Percentiles rank a stretch among this genome's conserved stretches.
phyloP scores from a whole-genome alignment of 495 filamentous ascomycete species.

The Venustampulla echinocandica region DNA sequence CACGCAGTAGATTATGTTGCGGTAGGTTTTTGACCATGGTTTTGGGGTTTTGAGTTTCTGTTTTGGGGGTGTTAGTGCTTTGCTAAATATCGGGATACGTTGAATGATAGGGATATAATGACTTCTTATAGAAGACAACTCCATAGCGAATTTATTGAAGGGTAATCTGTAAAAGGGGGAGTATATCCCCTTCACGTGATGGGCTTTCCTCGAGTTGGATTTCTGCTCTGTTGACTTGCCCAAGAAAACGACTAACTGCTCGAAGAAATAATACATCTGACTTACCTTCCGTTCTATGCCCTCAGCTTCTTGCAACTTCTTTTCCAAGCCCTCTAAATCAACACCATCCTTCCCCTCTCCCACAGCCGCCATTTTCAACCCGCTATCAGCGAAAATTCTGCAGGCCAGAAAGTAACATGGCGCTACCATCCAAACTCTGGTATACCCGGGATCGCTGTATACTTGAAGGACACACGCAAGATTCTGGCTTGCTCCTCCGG shows the following conservation, averaged over 20 bases:
- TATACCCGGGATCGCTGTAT: slow-evolving; percentile 71
- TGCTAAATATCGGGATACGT: too few species aligned
- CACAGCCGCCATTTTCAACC: slow-evolving; percentile 58
- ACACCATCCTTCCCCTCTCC: slow-evolving; percentile 69
- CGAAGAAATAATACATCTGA: slow-evolving; percentile 6
- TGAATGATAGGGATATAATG: too few species aligned
- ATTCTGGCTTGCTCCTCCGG: slow-evolving; percentile 70
- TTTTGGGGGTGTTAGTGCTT: neutral
- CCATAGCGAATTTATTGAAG: too few species aligned
- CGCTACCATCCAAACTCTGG: slow-evolving; percentile 69
- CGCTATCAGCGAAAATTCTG: slow-evolving; percentile 69
- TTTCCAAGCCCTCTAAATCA: slow-evolving; percentile 50
- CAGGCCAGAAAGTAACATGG: slow-evolving; percentile 76
- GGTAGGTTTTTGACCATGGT: slow-evolving; percentile 57
- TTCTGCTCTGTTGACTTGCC: too few species aligned
- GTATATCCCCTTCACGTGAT: too few species aligned
- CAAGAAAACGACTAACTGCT: too few species aligned
- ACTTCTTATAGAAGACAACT: too few species aligned
- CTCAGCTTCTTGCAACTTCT: slow-evolving; percentile 15
- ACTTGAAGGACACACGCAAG: slow-evolving; percentile 62
- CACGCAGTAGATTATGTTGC: slow-evolving; percentile 74
- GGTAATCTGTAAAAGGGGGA: too few species aligned
- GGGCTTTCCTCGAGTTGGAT: too few species aligned
- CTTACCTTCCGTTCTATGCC: slow-evolving; percentile 5
- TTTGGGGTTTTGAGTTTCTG: slow-evolving; percentile 26